Evolutionary conservation across 2,329 filamentous ascomycete genomes (phyloP).

Genomic region (Periconia digitata): DNA sequence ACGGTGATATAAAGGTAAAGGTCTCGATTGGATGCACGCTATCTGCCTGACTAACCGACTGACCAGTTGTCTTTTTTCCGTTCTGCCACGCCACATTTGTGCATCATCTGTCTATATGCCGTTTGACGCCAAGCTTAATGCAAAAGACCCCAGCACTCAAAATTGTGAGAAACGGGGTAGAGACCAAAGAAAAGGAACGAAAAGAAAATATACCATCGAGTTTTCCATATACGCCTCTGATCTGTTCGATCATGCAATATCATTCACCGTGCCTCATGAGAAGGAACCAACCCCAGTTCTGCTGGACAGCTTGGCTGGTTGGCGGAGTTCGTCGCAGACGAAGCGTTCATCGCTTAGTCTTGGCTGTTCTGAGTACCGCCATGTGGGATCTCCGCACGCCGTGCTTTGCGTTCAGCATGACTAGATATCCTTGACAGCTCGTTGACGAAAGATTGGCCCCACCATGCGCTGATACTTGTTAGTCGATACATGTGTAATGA

Average conservation of each 20-base stretch:
- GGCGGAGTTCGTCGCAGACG: neutral
- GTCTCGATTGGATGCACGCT: too few species aligned
- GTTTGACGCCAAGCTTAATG: neutral
- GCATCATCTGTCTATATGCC: neutral
- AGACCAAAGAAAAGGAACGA: neutral
- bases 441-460: conserved; percentile 87
- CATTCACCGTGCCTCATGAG: neutral
- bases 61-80: neutral
- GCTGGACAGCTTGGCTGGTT: neutral
- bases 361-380: too few species aligned
- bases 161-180: neutral
- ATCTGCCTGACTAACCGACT: neutral
- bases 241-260: neutral
- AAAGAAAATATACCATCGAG: neutral
- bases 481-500: conserved; percentile 10
- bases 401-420: conserved; percentile 54
- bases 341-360: neutral
- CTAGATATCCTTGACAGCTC: conserved; percentile 68
- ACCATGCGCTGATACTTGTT: conserved; percentile 69
- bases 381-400: too few species aligned
- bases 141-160: neutral
- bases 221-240: neutral
- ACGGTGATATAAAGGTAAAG: too few species aligned
- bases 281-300: neutral
- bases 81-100: neutral